Percentiles rank a stretch among this genome's conserved stretches.
phyloP scores from a whole-genome alignment of 768 basidiomycete species.

The Mycena vulgaris region DNA sequence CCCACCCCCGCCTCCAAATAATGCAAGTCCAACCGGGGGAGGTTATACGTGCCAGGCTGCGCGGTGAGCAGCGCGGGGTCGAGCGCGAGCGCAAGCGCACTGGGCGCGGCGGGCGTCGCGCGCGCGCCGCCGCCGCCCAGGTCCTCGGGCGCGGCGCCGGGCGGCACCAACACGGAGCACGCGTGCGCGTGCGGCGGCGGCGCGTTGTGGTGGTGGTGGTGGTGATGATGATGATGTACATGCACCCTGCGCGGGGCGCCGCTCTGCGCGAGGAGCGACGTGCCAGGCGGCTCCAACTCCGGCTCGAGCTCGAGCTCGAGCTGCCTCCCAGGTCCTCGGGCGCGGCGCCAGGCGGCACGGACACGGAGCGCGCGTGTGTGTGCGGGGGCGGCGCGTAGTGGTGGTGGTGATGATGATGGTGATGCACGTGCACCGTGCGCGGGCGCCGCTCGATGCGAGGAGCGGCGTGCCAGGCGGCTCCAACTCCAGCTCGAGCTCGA shows the following conservation, averaged over 20 bases:
- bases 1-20: conserved; percentile 62
- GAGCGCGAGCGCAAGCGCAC: conserved; percentile 26
- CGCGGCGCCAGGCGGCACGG: conserved; percentile 36
- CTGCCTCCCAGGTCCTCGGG: conserved; percentile 34
- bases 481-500: conserved; percentile 35
- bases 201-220: conserved; percentile 38
- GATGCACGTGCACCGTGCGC: conserved; percentile 35
- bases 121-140: background rate
- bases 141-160: conserved; percentile 34
- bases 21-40: conserved; percentile 83
- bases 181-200: no score
- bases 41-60: conserved; percentile 53
- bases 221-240: conserved; percentile 38
- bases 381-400: no score
- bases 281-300: conserved; percentile 61
- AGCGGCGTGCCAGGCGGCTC: conserved; percentile 74
- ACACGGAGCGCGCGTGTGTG: conserved; percentile 49
- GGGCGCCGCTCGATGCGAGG: conserved; percentile 50
- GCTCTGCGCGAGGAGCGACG: conserved; percentile 64
- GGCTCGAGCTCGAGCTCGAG: conserved; percentile 57
- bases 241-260: conserved; percentile 37
- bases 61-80: conserved; percentile 28
- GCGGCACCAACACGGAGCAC: conserved; percentile 48
- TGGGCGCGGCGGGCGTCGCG: conserved; percentile 31
- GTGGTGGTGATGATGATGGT: conserved; percentile 37